Conservation (phyloP, 306 rosid genomes). For the Lupinus albus region DNA sequence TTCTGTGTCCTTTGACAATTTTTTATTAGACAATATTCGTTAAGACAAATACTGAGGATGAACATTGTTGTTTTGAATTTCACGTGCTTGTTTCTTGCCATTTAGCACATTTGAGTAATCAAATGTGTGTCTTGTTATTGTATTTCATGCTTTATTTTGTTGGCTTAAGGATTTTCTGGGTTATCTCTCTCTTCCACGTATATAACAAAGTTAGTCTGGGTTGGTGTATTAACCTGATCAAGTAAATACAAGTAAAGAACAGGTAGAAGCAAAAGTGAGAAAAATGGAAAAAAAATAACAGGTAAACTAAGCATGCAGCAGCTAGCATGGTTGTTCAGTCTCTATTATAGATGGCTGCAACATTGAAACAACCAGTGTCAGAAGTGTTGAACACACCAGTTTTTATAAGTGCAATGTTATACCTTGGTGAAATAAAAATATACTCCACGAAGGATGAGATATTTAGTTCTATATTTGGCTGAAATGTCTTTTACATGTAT, state of each 20-base stretch:
- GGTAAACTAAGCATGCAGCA: constrained; percentile 8
- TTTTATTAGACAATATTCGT: too few species aligned
- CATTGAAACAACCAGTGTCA: constrained; percentile 3
- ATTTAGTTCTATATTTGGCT: constrained; percentile 20
- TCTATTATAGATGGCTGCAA: neutral
- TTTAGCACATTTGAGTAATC: too few species aligned
- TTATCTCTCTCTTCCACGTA: too few species aligned
- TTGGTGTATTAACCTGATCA: neutral
- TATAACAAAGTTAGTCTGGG: neutral
- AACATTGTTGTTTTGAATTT: too few species aligned
- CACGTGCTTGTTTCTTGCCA: too few species aligned
- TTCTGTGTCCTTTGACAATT: too few species aligned
- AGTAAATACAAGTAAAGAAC: neutral
- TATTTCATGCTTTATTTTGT: neutral
- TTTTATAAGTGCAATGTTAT: constrained; percentile 6
- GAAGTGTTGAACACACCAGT: neutral
- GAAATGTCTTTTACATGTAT: constrained; percentile 20
- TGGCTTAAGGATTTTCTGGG: neutral
- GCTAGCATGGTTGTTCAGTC: neutral
- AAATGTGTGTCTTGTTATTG: constrained; percentile 18
- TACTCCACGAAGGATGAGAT: constrained; percentile 12
- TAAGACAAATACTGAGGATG: too few species aligned
- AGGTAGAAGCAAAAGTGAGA: constrained; percentile 17
- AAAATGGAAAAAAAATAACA: neutral
- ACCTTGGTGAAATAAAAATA: neutral